Conservation (phyloP, 164 flowering plant species). For the Piper longum region DNA sequence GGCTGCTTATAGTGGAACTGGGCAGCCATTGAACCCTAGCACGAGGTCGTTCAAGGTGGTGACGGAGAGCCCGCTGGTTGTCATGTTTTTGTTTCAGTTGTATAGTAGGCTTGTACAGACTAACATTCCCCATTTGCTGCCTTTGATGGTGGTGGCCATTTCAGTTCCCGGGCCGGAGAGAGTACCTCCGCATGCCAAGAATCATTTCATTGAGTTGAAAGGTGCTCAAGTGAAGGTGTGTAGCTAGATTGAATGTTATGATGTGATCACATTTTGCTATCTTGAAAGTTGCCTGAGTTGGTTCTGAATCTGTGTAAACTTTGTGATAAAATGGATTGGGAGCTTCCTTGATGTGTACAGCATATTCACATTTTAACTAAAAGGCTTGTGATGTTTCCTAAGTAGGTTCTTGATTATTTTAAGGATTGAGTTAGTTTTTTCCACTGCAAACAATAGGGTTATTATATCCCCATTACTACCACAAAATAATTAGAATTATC, state of each 20-base stretch:
- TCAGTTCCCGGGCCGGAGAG: slow-evolving; percentile 92
- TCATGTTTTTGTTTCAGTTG: slow-evolving; percentile 89
- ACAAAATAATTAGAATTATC: no score
- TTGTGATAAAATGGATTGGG: no score
- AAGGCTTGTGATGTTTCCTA: no score
- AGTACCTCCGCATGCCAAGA: slow-evolving; percentile 66
- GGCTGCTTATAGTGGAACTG: background rate
- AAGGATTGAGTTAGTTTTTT: no score
- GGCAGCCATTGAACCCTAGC: slow-evolving; percentile 67
- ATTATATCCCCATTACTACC: no score
- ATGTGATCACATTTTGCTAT: no score
- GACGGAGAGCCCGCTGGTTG: slow-evolving; percentile 93
- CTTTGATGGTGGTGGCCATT: slow-evolving; percentile 89
- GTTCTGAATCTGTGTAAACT: no score
- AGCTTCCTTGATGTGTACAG: no score
- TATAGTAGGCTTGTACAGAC: slow-evolving; percentile 82
- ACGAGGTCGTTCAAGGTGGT: slow-evolving; percentile 85
- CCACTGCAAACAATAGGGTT: no score
- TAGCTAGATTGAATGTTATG: background rate
- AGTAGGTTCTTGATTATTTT: no score
- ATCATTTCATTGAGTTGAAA: slow-evolving; percentile 73
- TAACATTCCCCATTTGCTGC: slow-evolving; percentile 80
- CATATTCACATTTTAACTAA: no score
- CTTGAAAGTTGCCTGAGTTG: no score
- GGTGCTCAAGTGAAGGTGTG: slow-evolving; percentile 96